phyloP scores from a whole-genome alignment of 306 rosid species.

The Crataegus laevigata region DNA sequence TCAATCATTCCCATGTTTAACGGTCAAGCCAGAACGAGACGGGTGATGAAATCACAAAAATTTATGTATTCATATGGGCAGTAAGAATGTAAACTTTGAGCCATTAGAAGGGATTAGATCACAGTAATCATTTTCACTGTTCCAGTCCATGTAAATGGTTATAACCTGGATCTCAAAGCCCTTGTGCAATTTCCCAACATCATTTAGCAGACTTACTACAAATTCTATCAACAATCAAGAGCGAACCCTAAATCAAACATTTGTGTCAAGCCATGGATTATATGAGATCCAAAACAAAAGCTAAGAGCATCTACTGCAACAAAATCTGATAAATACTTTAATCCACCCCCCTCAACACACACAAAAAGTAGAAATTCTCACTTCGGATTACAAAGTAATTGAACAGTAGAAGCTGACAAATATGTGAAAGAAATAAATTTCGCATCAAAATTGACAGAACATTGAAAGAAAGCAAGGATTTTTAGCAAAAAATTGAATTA shows the following conservation, averaged over 20 bases:
- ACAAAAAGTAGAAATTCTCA: neutral
- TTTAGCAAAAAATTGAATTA: neutral
- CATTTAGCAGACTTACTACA: constrained; percentile 22
- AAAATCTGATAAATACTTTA: neutral
- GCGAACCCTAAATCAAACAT: neutral
- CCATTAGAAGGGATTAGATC: constrained; percentile 51
- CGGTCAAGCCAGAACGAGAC: neutral
- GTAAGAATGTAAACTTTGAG: neutral
- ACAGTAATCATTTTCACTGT: constrained; percentile 25
- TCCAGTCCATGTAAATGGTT: constrained; percentile 16
- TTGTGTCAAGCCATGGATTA: neutral
- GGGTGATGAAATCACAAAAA: neutral
- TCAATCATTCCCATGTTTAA: neutral
- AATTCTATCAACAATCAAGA: neutral
- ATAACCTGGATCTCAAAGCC: constrained; percentile 38
- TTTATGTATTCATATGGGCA: neutral
- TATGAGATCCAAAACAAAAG: neutral
- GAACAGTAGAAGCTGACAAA: neutral
- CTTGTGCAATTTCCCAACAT: constrained; percentile 49
- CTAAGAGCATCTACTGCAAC: neutral
- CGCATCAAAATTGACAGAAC: neutral
- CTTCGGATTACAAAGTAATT: neutral
- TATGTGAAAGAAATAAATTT: neutral
- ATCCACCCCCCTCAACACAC: no score
- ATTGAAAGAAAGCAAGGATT: neutral